Evolutionary conservation across 164 flowering plant genomes (phyloP), one percentile per base, ranked within the genome.

Genomic region (grape (Vitis vinifera)): DNA sequence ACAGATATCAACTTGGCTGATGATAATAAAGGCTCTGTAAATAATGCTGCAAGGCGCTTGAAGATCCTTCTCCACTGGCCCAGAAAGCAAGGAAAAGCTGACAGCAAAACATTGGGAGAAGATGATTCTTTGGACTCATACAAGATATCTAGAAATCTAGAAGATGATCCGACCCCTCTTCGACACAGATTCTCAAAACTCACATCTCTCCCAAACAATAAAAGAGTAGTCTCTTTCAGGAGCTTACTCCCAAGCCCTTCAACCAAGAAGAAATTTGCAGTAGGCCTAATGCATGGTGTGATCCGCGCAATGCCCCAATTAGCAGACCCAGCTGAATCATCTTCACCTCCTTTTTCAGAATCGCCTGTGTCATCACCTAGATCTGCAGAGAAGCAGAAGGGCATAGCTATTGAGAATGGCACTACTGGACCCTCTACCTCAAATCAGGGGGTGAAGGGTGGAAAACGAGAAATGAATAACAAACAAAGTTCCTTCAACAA

Each of bases 321-420:
- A 19, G 69, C 76, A 13, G 4, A 56, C 59, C 70, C 76, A 14
- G 59, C 63, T 17, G 72, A 61, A 31, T 82, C 91, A 16, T 76
- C 84, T 59, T 72, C 83, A 0, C 82, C 79, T 61, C 78, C 88
- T 8, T 71, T 77, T 51, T 83, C 90, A 13, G 72, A 69, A 66
- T 81, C 89, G 4, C 68, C 84, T 0, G 29, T 76, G 70, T 75
- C 89, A 67, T 88, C 97, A 10, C 80, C 88, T 8, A 15, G 65
- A 51, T 69, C 76, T 10, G 15, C 19, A 23, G 80, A 85, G 29
- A 76, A 81, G 58, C 73, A 72, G 47, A 78, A 77, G 70, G 78
- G 52, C 7, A 65, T 13, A 9, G 12, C 52, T 37, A 13, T 14
- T 53, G 67, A 65, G 19, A 50, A 69, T 15, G 81, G 67, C 14